Evolutionary conservation across 306 rosid species (phyloP).

Genomic region (Parietaria judaica): DNA sequence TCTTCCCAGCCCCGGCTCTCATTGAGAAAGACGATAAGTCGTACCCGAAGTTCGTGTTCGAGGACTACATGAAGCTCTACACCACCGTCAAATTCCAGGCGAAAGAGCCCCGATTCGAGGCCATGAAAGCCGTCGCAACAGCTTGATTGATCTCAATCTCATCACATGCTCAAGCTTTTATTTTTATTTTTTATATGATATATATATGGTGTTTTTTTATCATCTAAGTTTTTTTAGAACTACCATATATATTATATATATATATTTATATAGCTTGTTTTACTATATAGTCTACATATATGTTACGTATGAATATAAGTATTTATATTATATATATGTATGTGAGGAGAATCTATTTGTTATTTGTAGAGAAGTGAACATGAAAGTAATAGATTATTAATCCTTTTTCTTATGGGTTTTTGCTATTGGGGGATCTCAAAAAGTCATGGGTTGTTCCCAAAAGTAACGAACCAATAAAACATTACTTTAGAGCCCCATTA

Average conservation of each 20-base stretch:
- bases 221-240: background rate
- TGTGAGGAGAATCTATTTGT: slow-evolving; percentile 11
- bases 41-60: slow-evolving; percentile 88
- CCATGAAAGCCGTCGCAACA: slow-evolving; percentile 54
- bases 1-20: slow-evolving; percentile 65
- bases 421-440: slow-evolving; percentile 11
- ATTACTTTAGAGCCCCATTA: background rate
- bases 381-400: background rate
- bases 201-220: background rate
- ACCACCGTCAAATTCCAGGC: slow-evolving; percentile 60
- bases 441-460: slow-evolving; percentile 9
- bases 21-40: slow-evolving; percentile 54
- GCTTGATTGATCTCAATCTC: slow-evolving; percentile 21
- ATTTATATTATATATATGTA: background rate
- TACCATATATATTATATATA: background rate
- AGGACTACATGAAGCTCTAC: slow-evolving; percentile 86
- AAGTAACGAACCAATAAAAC: slow-evolving; percentile 7
- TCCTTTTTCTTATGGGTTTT: background rate
- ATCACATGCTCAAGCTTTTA: background rate
- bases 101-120: slow-evolving; percentile 90
- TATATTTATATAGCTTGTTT: background rate
- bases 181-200: background rate
- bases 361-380: slow-evolving; percentile 12
- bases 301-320: background rate
- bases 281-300: background rate